Conservation (phyloP, 768 basidiomycete genomes). For the Psilocybe sp. region DNA sequence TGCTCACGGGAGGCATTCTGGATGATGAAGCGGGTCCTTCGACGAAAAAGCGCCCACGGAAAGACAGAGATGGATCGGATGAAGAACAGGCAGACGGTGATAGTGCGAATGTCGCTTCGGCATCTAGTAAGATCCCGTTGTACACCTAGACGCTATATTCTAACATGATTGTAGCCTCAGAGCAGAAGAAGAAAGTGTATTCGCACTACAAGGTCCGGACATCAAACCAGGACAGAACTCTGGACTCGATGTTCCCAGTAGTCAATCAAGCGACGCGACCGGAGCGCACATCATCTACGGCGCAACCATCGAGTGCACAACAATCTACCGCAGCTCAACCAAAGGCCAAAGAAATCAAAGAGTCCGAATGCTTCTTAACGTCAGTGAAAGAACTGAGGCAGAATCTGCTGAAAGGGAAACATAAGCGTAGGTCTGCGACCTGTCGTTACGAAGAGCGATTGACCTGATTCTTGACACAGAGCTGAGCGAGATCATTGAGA, state of each 20-base stretch:
- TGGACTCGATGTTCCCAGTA: constrained; percentile 93
- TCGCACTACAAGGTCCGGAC: constrained; percentile 93
- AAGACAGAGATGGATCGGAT: constrained; percentile 23
- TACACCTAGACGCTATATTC: background rate
- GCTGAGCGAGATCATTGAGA: constrained; percentile 77
- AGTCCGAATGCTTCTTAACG: constrained; percentile 74
- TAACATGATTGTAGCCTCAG: constrained; percentile 10
- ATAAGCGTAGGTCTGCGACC: constrained; percentile 53
- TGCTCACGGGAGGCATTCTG: constrained; percentile 52
- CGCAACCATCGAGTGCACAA: constrained; percentile 15
- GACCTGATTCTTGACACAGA: constrained; percentile 41
- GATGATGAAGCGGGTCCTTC: constrained; percentile 36
- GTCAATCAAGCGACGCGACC: constrained; percentile 31
- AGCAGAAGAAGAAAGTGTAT: constrained; percentile 47
- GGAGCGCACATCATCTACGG: background rate
- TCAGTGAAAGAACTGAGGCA: constrained; percentile 71
- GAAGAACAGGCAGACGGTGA: constrained; percentile 23
- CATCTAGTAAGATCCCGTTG: constrained; percentile 8
- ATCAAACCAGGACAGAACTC: constrained; percentile 80
- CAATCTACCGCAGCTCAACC: constrained; percentile 9
- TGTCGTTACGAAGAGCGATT: background rate
- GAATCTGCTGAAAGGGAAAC: constrained; percentile 55
- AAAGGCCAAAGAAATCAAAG: constrained; percentile 55
- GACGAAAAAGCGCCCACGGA: constrained; percentile 16
- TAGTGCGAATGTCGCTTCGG: constrained; percentile 5